These are phyloP conservation scores for Colletotrichum trifolii DNA, from an alignment of 2,329 filamentous ascomycete species.

Conservation along the genomic window DNA sequence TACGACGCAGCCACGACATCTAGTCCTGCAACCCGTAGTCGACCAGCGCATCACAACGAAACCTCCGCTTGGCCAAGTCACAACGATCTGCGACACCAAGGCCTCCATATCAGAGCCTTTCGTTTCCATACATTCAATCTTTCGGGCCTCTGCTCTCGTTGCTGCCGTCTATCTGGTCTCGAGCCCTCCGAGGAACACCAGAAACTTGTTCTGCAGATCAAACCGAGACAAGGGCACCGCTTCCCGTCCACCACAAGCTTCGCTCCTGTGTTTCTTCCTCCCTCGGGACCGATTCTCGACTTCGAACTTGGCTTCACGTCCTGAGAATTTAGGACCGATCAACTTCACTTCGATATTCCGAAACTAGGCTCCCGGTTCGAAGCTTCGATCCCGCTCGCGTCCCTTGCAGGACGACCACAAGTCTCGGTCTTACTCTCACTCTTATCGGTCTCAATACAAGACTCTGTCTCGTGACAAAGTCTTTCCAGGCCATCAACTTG, in stretches of 20 bases:
- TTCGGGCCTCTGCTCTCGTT: constrained; percentile 41
- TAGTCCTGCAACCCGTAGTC: constrained; percentile 10
- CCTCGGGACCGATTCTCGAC: constrained; percentile 18
- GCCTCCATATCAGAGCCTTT: constrained; percentile 44
- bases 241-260: constrained; percentile 23
- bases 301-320: constrained; percentile 29
- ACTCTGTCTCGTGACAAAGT: not conserved
- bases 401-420: constrained; percentile 2
- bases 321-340: constrained; percentile 8
- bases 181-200: constrained; percentile 30
- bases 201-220: constrained; percentile 43
- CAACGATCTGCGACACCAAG: constrained; percentile 52
- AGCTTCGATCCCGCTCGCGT: constrained; percentile 19
- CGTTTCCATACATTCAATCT: constrained; percentile 9
- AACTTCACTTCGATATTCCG: constrained; percentile 19
- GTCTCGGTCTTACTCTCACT: not conserved
- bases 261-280: constrained; percentile 21
- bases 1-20: constrained; percentile 32
- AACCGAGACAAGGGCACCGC: constrained; percentile 36
- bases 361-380: constrained; percentile 14
- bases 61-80: constrained; percentile 15
- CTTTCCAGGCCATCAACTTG: not conserved
- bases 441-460: not conserved
- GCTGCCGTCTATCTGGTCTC: constrained; percentile 10
- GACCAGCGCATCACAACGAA: constrained; percentile 16